Base-by-base conservation (phyloP, 805 yeast genomes). In the Candida insectalens region DNA sequence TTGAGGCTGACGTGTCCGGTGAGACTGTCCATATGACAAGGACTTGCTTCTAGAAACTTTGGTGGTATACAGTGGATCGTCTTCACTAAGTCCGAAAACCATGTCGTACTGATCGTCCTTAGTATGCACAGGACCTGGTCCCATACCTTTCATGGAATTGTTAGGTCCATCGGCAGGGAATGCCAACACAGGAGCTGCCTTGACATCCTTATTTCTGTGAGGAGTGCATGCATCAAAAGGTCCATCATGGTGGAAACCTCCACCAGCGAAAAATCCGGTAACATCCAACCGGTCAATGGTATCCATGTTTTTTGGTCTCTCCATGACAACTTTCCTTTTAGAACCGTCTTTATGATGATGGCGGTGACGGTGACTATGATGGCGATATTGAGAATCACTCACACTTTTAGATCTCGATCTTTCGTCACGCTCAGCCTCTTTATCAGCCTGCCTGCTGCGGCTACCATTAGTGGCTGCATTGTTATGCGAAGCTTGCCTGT, bases 201-300 rank as follows among this genome's bases (percentile, higher is more conserved):
- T 69, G 14, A 67, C 63, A 43, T 60, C 62, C 60, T 81, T 83
- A 59, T 92, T 92, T 55, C 97, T 77, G 57, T 84, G 95, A 6
- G 98, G 97, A 3, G 94, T 83, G 57, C 97, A 89, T 1, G 98
- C 98, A 55, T 92, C 98, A 55, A 92, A 92, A 12, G 98, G 98
- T 9, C 98, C 98, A 60, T 92, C 98, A 57, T 92, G 97, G 58
- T 92, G 98, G 69, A 92, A 92, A 2, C 94, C 84, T 13, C 85
- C 84, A 32, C 83, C 78, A 18, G 96, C 96, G 53, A 83, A 88
- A 41, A 88, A 69, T 1, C 95, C 96, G 9, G 96, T 88, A 30
- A 89, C 98, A 57, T 92, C 98, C 49, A 92, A 67, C 58, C 83
- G 83, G 62, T 92, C 98, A 46, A 92, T 92, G 4, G 94, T 84